A percentile compares a stretch with the other conserved stretches of the same genome.
phyloP scores from a whole-genome alignment of 768 basidiomycete species.

The Mycena kentingensis region DNA sequence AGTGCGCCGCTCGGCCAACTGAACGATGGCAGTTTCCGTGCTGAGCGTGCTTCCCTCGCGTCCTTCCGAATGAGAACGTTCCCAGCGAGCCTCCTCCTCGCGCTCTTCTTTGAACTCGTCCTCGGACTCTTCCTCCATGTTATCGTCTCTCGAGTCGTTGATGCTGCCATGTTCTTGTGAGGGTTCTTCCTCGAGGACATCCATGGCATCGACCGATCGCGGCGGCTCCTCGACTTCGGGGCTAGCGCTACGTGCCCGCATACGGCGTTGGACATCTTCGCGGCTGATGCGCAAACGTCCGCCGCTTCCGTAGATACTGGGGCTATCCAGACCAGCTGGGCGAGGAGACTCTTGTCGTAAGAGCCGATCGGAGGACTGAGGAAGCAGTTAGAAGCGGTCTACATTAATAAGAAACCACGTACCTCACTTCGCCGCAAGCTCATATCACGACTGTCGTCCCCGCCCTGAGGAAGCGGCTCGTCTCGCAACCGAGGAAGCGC shows the following conservation, averaged over 20 bases:
- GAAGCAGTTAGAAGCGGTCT: neutral
- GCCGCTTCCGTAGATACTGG: constrained; percentile 15
- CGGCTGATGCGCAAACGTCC: constrained; percentile 51
- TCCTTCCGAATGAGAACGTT: neutral
- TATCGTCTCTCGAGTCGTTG: constrained; percentile 10
- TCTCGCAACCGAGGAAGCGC: constrained; percentile 22
- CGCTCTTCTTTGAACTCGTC: constrained; percentile 25
- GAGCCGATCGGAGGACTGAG: neutral
- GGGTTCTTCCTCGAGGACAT: constrained; percentile 16
- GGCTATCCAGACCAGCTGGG: neutral
- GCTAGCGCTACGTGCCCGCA: constrained; percentile 48
- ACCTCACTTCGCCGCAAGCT: constrained; percentile 21
- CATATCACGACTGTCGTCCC: constrained; percentile 20
- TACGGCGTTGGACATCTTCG: constrained; percentile 53
- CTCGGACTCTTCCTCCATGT: constrained; percentile 12
- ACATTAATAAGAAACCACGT: neutral
- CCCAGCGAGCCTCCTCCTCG: constrained; percentile 19
- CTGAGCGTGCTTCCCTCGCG: constrained; percentile 2
- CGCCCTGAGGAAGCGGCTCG: constrained; percentile 18
- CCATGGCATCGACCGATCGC: neutral
- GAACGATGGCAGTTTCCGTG: constrained; percentile 11
- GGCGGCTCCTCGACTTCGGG: constrained; percentile 21
- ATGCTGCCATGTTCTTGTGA: constrained; percentile 1
- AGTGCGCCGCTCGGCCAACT: constrained; percentile 11
- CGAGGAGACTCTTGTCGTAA: neutral